Conservation (phyloP, 768 basidiomycete species). For the Collybiopsis confluens region DNA sequence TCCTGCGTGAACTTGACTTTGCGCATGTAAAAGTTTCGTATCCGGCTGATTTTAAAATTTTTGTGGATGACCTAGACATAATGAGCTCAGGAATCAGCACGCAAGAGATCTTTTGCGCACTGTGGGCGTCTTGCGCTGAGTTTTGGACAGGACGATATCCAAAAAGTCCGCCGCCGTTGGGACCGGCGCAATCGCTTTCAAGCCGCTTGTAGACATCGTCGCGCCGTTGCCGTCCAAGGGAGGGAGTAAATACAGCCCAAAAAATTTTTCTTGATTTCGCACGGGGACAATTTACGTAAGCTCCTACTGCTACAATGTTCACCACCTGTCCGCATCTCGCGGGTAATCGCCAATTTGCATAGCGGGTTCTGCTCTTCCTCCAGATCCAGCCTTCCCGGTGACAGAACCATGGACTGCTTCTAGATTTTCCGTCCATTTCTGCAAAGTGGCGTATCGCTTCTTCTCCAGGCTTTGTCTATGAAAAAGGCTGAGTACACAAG, state of each 20-base stretch:
- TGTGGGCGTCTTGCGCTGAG: constrained; percentile 96
- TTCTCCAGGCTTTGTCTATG: constrained; percentile 81
- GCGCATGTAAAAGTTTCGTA: constrained; percentile 97
- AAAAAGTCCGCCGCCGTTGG: constrained; percentile 93
- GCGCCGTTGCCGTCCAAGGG: not conserved
- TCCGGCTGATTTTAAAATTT: constrained; percentile 99
- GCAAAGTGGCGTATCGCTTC: constrained; percentile 76
- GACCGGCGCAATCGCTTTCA: constrained; percentile 98
- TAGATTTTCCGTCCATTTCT: constrained; percentile 80
- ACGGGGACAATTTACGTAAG: no score
- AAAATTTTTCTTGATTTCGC: no score
- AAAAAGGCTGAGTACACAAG: not conserved
- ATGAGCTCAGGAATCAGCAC: no score
- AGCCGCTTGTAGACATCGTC: constrained; percentile 79
- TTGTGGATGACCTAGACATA: constrained; percentile 97
- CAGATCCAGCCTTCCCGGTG: constrained; percentile 58
- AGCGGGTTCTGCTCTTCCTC: constrained; percentile 31
- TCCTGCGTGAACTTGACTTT: constrained; percentile 99
- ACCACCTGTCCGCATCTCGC: constrained; percentile 5
- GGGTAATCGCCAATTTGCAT: constrained; percentile 5
- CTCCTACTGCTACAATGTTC: not conserved
- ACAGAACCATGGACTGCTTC: constrained; percentile 75
- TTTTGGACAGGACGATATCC: constrained; percentile 90
- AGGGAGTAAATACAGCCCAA: no score
- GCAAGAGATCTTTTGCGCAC: constrained; percentile 34